A percentile compares a stretch with the other conserved stretches of the same genome.
These are phyloP conservation scores for Acanthamoeba lenticulata DNA, from an alignment of 208 protist genomes.

Conservation along the genomic window DNA sequence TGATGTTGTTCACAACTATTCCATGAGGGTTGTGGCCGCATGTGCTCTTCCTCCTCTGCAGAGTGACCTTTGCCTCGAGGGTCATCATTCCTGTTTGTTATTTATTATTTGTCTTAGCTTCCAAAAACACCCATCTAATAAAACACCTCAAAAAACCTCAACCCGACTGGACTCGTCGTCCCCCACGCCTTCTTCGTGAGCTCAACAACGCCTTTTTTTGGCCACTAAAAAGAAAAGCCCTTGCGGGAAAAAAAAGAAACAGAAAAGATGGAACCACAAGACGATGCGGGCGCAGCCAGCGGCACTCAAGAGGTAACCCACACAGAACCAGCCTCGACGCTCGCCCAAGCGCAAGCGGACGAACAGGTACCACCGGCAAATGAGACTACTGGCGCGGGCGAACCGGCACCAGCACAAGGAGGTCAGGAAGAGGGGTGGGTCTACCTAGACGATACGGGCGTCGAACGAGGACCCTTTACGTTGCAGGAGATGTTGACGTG, in stretches of 20 bases:
- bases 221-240: background rate
- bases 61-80: too few species aligned
- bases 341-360: background rate
- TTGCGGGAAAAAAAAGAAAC: background rate
- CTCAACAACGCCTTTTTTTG: too few species aligned
- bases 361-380: background rate
- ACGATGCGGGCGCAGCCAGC: too few species aligned
- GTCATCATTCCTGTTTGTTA: too few species aligned
- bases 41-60: too few species aligned
- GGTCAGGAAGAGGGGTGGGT: background rate
- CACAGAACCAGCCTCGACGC: too few species aligned
- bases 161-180: too few species aligned
- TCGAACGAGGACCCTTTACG: conserved; percentile 21
- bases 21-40: conserved; percentile 20
- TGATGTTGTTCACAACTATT: conserved; percentile 11
- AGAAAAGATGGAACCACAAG: background rate
- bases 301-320: too few species aligned
- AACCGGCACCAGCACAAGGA: background rate
- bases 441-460: conserved; percentile 33
- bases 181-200: too few species aligned
- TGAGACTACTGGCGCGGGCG: background rate
- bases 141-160: too few species aligned
- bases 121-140: too few species aligned
- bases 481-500: conserved; percentile 54
- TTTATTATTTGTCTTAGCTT: too few species aligned